Percentiles rank a stretch among this genome's conserved stretches.
Evolutionary conservation across 176 grass and related monocot genomes (phyloP).

Genomic region (Triticum timopheevii): DNA sequence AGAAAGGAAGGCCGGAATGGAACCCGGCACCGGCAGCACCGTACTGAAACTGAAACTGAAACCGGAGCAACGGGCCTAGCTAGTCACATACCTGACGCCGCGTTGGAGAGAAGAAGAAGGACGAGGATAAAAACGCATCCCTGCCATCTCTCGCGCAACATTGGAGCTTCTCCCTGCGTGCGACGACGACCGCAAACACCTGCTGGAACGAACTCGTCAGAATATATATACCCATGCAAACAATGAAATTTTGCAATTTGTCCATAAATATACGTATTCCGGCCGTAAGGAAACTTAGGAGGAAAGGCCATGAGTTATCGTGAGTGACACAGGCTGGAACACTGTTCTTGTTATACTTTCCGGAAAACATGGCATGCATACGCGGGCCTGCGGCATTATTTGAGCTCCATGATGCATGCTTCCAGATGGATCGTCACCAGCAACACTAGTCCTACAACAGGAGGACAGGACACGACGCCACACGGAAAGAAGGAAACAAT

Average conservation of each 20-base stretch:
- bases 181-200: not conserved
- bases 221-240: not conserved
- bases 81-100: conserved; percentile 41
- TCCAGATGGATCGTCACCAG: not conserved
- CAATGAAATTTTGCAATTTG: too few relatives aligned
- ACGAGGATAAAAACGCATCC: conserved; percentile 40
- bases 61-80: not conserved
- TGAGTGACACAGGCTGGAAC: not conserved
- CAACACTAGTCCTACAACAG: not conserved
- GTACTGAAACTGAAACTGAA: not conserved
- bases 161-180: not conserved
- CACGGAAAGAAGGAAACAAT: not conserved
- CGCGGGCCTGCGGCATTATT: not conserved
- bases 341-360: too few relatives aligned
- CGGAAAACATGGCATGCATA: not conserved
- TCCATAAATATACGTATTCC: not conserved
- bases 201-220: not conserved
- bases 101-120: conserved; percentile 37
- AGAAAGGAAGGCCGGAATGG: not conserved
- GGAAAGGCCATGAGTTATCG: too few relatives aligned
- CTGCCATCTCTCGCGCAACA: conserved; percentile 55
- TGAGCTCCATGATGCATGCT: not conserved
- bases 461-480: too few relatives aligned
- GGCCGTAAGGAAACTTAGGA: too few relatives aligned
- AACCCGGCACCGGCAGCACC: not conserved